phyloP scores from a whole-genome alignment of 768 basidiomycete genomes.

The Macrolepiota dolichaula region DNA sequence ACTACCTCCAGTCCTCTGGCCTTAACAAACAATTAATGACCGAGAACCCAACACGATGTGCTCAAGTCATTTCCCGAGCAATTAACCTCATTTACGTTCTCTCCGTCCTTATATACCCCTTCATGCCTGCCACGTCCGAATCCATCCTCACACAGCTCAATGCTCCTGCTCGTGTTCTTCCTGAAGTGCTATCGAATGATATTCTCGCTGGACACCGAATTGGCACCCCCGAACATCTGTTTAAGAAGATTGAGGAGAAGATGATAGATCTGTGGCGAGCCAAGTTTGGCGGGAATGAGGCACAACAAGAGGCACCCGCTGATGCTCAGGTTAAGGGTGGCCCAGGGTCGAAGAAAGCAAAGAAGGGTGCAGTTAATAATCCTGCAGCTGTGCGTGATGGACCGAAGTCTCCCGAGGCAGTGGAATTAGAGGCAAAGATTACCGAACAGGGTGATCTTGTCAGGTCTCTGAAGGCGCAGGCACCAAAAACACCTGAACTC shows the following conservation, averaged over 20 bases:
- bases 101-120: slow-evolving; percentile 84
- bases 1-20: slow-evolving; percentile 89
- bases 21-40: slow-evolving; percentile 88
- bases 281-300: slow-evolving; percentile 71
- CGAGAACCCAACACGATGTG: slow-evolving; percentile 80
- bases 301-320: slow-evolving; percentile 31
- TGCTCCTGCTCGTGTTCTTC: slow-evolving; percentile 80
- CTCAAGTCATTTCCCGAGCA: slow-evolving; percentile 85
- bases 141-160: slow-evolving; percentile 85
- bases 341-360: slow-evolving; percentile 54
- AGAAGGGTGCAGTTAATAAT: slow-evolving; percentile 46
- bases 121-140: slow-evolving; percentile 90
- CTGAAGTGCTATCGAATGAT: slow-evolving; percentile 70
- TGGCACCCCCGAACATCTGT: slow-evolving; percentile 84
- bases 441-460: slow-evolving; percentile 74
- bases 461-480: slow-evolving; percentile 63
- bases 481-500: slow-evolving; percentile 54
- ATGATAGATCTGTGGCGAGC: slow-evolving; percentile 80
- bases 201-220: slow-evolving; percentile 85
- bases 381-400: slow-evolving; percentile 38
- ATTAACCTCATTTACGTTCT: slow-evolving; percentile 92
- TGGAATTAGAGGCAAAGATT: slow-evolving; percentile 72
- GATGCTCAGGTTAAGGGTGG: slow-evolving; percentile 35
- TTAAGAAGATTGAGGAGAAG: slow-evolving; percentile 91
- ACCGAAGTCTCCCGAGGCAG: slow-evolving; percentile 70